Base-by-base conservation (phyloP, 768 basidiomycete genomes). In the Dioszegia hungarica region DNA sequence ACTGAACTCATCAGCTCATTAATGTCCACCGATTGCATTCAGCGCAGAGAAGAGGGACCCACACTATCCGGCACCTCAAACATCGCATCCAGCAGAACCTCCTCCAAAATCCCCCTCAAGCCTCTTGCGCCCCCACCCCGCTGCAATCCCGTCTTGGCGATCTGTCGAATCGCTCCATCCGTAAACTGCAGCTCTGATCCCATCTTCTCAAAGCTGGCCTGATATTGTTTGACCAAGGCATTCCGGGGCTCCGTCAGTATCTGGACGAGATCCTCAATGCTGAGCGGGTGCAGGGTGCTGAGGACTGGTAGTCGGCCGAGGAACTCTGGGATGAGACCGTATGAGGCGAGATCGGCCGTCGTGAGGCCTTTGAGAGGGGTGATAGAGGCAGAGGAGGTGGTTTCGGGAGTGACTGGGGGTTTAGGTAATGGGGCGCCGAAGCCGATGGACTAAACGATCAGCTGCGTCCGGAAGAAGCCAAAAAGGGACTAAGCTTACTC, bases 271-370 rank as follows among this genome's bases (percentile, higher is more conserved):
- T 97, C 94, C 11, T 83, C 72, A 10, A 87, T 82, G 5, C 88
- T 86, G 2, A 97, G 80, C 5, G 88, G 86, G 5, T 86, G 76
- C 5, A 98, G 81, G 1, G 90, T 85, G 25, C 49, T 51, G 24
- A 92, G 81, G n/a, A 90, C 86, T 4, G 93, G 93, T n/a, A 95
- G 77, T 27, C 94, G 87, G 17, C 89, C 90, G 48, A 94, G 82
- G 66, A 98, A 97, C 54, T 98, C 93, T 22, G 93, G 93, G 56
- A 97, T 97, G 61, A 95, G 87, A 82, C 92, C 92, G 60, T 87
- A 95, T 81, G 86, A 84, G 3, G 88, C 82, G 10, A 97, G 81
- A 78, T 97, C 91, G 84, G 66, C 39, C 41, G 61, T 58, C 33
- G 53, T 52, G 14, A 75, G 46, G n/a, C 67, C 70, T 54, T 68